These are phyloP conservation scores for Thymus mandschuricus DNA, from an alignment of 257 asterid species.

Conservation along the genomic window DNA sequence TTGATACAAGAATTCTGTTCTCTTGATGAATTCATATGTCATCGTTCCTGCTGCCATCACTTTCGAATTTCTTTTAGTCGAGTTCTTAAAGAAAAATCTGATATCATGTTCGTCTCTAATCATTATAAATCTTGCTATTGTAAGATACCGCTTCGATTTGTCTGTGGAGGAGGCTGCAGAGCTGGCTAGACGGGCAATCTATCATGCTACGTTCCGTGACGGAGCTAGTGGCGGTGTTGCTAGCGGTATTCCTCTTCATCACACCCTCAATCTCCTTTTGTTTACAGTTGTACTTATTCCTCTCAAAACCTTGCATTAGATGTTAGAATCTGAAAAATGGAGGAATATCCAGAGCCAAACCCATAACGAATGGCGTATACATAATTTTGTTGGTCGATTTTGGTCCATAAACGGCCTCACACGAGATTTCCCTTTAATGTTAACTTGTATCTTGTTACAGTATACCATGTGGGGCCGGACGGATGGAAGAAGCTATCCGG, in stretches of 20 bases:
- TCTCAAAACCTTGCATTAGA: too few relatives aligned
- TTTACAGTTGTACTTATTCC: not conserved
- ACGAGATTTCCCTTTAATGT: not conserved
- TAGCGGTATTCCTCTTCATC: conserved; percentile 50
- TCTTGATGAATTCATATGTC: not conserved
- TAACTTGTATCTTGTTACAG: conserved; percentile 41
- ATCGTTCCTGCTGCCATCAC: not conserved
- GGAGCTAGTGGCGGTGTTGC: conserved; percentile 95
- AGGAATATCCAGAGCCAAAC: too few relatives aligned
- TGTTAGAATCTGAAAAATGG: too few relatives aligned
- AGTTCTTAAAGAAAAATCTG: conserved; percentile 1
- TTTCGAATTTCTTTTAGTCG: not conserved
- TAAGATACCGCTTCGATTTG: conserved; percentile 64
- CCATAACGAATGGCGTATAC: too few relatives aligned
- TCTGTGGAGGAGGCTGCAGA: conserved; percentile 90
- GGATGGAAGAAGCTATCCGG: conserved; percentile 94
- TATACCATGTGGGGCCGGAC: conserved; percentile 79
- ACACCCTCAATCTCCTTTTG: not conserved
- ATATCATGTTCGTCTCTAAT: conserved; percentile 7
- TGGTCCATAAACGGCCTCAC: too few relatives aligned
- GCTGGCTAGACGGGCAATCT: conserved; percentile 80
- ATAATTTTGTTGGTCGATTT: too few relatives aligned
- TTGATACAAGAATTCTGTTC: too few relatives aligned
- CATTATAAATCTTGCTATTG: conserved; percentile 1
- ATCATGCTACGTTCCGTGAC: conserved; percentile 91